A percentile compares a stretch with the other conserved stretches of the same genome.
These are phyloP conservation scores for Apiospora koreana DNA, from an alignment of 2,329 filamentous ascomycete genomes.

Conservation along the genomic window DNA sequence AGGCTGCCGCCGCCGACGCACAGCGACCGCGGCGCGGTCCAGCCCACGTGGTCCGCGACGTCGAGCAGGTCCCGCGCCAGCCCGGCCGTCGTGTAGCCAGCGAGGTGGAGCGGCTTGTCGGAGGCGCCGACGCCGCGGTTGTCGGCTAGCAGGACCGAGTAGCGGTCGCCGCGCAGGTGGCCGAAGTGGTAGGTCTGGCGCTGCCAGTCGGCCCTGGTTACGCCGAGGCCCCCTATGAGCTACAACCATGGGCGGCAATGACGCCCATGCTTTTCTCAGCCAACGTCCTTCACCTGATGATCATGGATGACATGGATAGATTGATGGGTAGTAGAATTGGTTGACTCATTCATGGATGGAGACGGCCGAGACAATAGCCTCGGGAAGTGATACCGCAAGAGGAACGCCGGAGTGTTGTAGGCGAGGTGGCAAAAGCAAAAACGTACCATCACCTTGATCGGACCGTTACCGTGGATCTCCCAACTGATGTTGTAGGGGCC, in stretches of 20 bases:
- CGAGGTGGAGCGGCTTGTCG: conserved; percentile 70
- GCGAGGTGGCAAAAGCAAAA: neutral
- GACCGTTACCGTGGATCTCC: conserved; percentile 77
- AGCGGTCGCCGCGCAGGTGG: conserved; percentile 65
- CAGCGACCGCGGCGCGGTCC: conserved; percentile 49
- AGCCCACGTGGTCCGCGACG: conserved; percentile 64
- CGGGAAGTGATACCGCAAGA: conserved; percentile 10
- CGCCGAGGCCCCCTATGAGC: conserved; percentile 76
- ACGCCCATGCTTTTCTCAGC: neutral
- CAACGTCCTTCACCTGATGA: neutral
- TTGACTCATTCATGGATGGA: neutral
- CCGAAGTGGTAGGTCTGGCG: conserved; percentile 82
- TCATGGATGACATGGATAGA: neutral
- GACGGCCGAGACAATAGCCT: neutral
- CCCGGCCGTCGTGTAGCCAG: conserved; percentile 71
- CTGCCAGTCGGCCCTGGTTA: conserved; percentile 71
- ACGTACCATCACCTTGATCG: conserved; percentile 49
- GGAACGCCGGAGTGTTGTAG: conserved; percentile 61
- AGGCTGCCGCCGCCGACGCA: conserved; percentile 80
- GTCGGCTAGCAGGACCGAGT: conserved; percentile 76
- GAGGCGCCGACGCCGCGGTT: conserved; percentile 83
- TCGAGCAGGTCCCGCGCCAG: conserved; percentile 82
- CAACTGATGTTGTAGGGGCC: conserved; percentile 77
- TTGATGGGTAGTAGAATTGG: neutral
- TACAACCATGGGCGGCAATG: conserved; percentile 34